A percentile compares a stretch with the other conserved stretches of the same genome.
phyloP scores from a whole-genome alignment of 768 basidiomycete genomes.

The Trametes meyenii region DNA sequence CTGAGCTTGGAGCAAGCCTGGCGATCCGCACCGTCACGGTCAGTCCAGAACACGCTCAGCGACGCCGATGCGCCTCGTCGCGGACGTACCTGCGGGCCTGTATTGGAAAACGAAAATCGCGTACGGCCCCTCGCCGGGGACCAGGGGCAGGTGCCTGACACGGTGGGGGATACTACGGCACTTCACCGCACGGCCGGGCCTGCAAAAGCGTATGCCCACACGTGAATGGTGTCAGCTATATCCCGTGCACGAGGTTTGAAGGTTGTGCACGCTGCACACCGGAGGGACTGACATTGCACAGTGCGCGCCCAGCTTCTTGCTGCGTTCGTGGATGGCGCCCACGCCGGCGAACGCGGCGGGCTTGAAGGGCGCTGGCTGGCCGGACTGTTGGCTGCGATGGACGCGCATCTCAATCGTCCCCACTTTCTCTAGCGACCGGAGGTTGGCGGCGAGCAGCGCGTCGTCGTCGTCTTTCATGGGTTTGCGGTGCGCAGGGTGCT shows the following conservation, averaged over 20 bases:
- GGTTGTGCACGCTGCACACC: background rate
- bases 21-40: background rate
- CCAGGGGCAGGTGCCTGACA: background rate
- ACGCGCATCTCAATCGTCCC: conserved; percentile 13
- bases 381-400: background rate
- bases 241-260: background rate
- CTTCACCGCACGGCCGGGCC: conserved; percentile 10
- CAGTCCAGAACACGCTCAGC: background rate
- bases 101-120: conserved; percentile 23
- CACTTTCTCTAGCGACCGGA: background rate
- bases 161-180: background rate
- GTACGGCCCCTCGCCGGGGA: conserved; percentile 9
- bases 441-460: background rate
- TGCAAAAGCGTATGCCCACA: background rate
- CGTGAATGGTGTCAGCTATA: background rate
- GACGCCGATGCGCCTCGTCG: background rate
- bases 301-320: conserved; percentile 26
- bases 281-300: conserved; percentile 15
- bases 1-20: conserved; percentile 6
- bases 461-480: conserved; percentile 15
- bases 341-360: background rate
- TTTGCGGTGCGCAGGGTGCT: background rate
- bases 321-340: conserved; percentile 24
- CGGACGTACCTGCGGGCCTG: conserved; percentile 15
- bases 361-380: background rate